Evolutionary conservation across 2,329 filamentous ascomycete species (phyloP).

Genomic region (Xylariaceae sp.): DNA sequence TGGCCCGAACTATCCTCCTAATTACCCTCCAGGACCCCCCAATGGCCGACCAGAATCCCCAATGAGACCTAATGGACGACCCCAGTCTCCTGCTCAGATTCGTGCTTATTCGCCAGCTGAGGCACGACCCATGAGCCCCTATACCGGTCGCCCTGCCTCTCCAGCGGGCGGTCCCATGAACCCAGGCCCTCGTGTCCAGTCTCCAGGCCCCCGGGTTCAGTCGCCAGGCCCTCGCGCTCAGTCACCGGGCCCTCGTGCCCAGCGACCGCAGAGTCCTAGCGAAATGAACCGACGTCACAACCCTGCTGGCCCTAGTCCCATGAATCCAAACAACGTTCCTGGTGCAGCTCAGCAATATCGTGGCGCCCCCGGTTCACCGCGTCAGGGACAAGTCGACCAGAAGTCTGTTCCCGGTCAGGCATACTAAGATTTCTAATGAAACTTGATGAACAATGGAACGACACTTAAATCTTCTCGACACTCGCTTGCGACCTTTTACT

Average conservation of each 20-base stretch:
- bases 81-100: constrained; percentile 34
- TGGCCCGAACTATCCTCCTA: constrained; percentile 34
- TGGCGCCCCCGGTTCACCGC: constrained; percentile 32
- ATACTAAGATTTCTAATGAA: constrained; percentile 36
- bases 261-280: constrained; percentile 39
- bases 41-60: constrained; percentile 36
- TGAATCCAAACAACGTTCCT: constrained; percentile 40
- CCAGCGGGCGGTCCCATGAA: constrained; percentile 22
- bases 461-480: constrained; percentile 34
- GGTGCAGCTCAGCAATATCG: constrained; percentile 28
- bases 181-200: constrained; percentile 18
- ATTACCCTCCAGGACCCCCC: constrained; percentile 26
- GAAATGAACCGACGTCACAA: constrained; percentile 40
- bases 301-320: constrained; percentile 44
- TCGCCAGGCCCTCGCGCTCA: constrained; percentile 19
- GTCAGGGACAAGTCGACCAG: constrained; percentile 44
- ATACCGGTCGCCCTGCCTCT: constrained; percentile 1
- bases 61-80: constrained; percentile 30
- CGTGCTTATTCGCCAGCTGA: constrained; percentile 34
- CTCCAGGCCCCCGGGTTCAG: constrained; percentile 20
- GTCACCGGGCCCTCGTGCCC: constrained; percentile 21
- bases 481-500: constrained; percentile 32
- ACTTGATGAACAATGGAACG: constrained; percentile 30
- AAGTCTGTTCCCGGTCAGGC: constrained; percentile 57
- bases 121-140: constrained; percentile 30